Base-by-base conservation (phyloP, 495 filamentous ascomycete genomes). In the Halenospora varia region DNA sequence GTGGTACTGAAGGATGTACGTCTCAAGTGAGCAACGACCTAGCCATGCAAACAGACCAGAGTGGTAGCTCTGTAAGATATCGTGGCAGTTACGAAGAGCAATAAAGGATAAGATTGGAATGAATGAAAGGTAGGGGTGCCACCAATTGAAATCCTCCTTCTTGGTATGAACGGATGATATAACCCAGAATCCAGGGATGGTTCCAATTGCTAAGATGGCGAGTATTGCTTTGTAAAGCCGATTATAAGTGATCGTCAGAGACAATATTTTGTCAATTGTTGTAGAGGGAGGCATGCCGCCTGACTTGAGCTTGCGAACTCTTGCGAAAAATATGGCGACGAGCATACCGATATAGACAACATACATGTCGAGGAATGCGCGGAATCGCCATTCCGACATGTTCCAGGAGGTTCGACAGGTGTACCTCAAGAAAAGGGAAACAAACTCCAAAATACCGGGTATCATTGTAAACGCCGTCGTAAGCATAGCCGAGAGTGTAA, bases 1-100 rank as follows among this genome's bases (percentile, higher is more conserved):
- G 60, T 87, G 84, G 64, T 77, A 77, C 50, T 85, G 82, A 23
- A 87, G 62, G 15, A 81, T 72, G 57, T 82, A 86, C 1, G 78
- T 79, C 60, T 85, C 84, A 3, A 86, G 70, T 4, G 80, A 81
- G 39, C 71, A 72, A 8, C 71, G 70, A 10, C 84, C 84, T 0
- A 86, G 62, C 72, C 76, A 81, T 3, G 79, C 71, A 49, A 83
- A 83, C 19, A 70, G 52, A 0, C 44, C 44, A 4, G 76, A 79
- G 58, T 81, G 68, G 45, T 66, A 61, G 19, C 71, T 74, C 25
- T 79, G 68, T 11, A 78, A 55, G 17, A 59, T 40, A 2, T 60
- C 58, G 48, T 70, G 73, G 1, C 70, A 66, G 62, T 83, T 86
- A 18, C 82, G 73, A 9, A 87, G 63, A 13, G 73, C 64, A 39